Base-by-base conservation (phyloP, 257 asterid species). In the Salvia splendens region DNA sequence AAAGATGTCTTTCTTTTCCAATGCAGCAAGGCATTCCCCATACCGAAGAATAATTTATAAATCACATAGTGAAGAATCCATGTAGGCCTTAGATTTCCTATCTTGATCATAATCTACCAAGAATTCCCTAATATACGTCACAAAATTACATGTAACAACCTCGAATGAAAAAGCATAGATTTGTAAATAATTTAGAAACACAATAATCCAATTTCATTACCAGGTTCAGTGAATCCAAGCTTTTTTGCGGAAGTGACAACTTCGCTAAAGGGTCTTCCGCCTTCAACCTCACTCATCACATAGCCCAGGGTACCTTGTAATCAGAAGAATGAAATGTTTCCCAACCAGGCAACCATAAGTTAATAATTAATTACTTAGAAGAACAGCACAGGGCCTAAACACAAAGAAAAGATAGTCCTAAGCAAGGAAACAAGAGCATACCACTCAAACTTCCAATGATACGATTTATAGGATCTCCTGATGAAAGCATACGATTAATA, bases 151-250 rank as follows among this genome's bases (percentile, higher is more conserved):
- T 33, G 38, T 33, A 33, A 33, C 38, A 33, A 33, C 38, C 38
- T 33, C 6, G 6, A 33, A 4, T 4, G 6, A 33, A 33, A 33
- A 33, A 3, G 43, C 32, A 5, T 41, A 55, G 49, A 50, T 41
- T 67, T 17, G 61, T 55, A 32, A 30, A 46, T 41, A 33, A 11
- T 14, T 38, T 32, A 50, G 14, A 57, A 6, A 48, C 36, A 58
- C 64, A 52, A 73, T 56, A 24, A 32, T 51, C 20, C 17, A 41
- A 41, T 41, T 64, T 5, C 69, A 28, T 74, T 80, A 89, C 98
- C 98, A 73, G 97, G 98, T 85, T 92, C 98, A 59, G 98, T 89
- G 76, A 83, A 92, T 65, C 98, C 98, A 74, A 89, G 96, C 66
- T 54, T 77, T 79, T 92, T 92, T 24, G 98, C 98, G 75, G 81